Percentiles rank a stretch among this genome's conserved stretches.
phyloP scores from a whole-genome alignment of 192 early-diverging fungal species.

The Rhizophagus clarus region DNA sequence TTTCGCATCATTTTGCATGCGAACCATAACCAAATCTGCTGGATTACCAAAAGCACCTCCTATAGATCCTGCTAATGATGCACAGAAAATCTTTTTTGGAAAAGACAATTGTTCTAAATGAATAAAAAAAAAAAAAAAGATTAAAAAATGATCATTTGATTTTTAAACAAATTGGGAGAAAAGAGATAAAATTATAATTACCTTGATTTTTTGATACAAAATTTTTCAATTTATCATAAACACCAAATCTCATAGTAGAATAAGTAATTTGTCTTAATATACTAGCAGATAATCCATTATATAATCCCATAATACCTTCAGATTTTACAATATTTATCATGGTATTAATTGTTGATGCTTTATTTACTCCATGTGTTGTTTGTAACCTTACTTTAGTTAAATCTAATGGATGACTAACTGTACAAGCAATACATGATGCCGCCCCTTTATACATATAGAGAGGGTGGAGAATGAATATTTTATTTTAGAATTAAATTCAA shows the following conservation, averaged over 20 bases:
- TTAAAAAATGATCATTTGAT: not conserved
- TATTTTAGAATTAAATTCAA: not conserved
- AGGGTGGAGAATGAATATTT: not conserved
- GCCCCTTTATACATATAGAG: constrained; percentile 41
- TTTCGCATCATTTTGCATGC: constrained; percentile 81
- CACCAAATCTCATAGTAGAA: constrained; percentile 77
- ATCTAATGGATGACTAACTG: constrained; percentile 82
- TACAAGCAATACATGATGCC: constrained; percentile 57
- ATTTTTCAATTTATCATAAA: constrained; percentile 72
- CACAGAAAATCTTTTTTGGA: constrained; percentile 47
- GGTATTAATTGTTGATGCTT: constrained; percentile 68
- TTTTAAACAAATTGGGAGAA: not conserved
- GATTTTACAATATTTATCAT: constrained; percentile 70
- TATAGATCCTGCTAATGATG: constrained; percentile 50
- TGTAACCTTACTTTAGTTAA: constrained; percentile 91
- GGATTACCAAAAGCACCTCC: constrained; percentile 77
- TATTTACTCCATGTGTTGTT: constrained; percentile 66
- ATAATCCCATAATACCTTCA: constrained; percentile 69
- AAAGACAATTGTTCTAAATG: constrained; percentile 42
- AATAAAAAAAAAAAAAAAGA: not conserved
- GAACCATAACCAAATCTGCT: constrained; percentile 78
- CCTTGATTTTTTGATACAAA: constrained; percentile 51
- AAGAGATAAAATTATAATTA: constrained; percentile 26
- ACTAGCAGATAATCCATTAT: constrained; percentile 72
- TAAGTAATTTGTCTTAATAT: constrained; percentile 80